Evolutionary conservation across 768 basidiomycete genomes (phyloP).

Genomic region (Podaxis sp.): DNA sequence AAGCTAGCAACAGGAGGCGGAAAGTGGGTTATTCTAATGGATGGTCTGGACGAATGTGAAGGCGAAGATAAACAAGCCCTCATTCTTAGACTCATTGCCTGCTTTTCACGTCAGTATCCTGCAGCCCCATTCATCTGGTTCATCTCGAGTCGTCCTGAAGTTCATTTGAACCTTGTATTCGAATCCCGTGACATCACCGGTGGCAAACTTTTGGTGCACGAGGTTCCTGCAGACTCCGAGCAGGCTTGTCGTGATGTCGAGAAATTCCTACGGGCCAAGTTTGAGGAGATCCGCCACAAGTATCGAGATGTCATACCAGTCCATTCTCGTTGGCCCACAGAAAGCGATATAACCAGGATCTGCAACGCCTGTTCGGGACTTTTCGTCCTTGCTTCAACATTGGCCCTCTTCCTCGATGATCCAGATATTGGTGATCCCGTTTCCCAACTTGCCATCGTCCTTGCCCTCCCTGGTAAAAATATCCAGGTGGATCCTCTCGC

Average conservation of each 20-base stretch:
- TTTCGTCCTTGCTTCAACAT: neutral
- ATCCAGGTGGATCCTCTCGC: neutral
- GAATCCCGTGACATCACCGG: neutral
- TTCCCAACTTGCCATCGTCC: neutral
- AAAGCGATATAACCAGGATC: neutral
- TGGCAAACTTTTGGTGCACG: neutral
- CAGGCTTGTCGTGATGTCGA: neutral
- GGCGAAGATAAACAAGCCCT: neutral
- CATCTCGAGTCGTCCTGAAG: constrained; percentile 3
- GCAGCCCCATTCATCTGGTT: neutral
- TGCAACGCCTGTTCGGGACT: neutral
- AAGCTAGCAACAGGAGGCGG: neutral
- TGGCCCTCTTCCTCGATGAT: neutral
- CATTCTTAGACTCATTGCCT: neutral
- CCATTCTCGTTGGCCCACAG: neutral
- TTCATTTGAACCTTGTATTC: neutral
- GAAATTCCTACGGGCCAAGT: neutral
- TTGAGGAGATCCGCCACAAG: neutral
- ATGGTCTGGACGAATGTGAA: constrained; percentile 6
- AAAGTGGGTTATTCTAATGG: neutral
- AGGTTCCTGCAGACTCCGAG: neutral
- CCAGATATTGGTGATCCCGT: neutral
- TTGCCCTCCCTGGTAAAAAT: neutral
- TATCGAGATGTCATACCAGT: neutral
- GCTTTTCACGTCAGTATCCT: neutral